These are phyloP conservation scores for Xylaria sp. DNA, from an alignment of 2,329 filamentous ascomycete genomes.

Conservation along the genomic window DNA sequence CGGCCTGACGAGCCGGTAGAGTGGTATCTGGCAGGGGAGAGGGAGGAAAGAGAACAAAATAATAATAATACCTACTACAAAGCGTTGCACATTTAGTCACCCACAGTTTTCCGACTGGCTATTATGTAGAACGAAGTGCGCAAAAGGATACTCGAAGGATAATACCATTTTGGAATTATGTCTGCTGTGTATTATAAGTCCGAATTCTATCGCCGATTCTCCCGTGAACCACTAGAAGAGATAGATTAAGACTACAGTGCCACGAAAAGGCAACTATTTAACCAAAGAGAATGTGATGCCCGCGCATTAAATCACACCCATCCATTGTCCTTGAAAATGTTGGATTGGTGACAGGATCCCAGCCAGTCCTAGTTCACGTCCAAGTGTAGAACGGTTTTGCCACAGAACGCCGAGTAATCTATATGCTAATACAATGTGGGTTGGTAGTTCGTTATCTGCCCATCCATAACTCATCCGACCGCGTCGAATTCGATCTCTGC, in stretches of 20 bases:
- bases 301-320: slow-evolving; percentile 9
- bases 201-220: not conserved
- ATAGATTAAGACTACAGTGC: slow-evolving; percentile 10
- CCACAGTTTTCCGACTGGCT: not conserved
- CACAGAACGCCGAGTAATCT: slow-evolving; percentile 10
- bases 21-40: not conserved
- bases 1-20: not conserved
- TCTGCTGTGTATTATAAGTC: not conserved
- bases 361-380: slow-evolving; percentile 2
- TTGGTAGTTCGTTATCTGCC: slow-evolving; percentile 37
- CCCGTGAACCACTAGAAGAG: not conserved
- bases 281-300: not conserved
- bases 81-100: not conserved
- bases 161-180: not conserved
- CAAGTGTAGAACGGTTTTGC: slow-evolving; percentile 13
- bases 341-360: not conserved
- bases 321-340: not conserved
- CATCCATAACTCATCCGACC: slow-evolving; percentile 57
- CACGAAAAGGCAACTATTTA: not conserved
- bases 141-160: not conserved
- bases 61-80: not conserved
- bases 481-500: slow-evolving; percentile 53
- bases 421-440: not conserved
- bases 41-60: not conserved
- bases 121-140: not conserved